Evolutionary conservation across 2,329 filamentous ascomycete genomes (phyloP), one percentile per base, ranked within the genome.

Genomic region (Sporothrix phasma): DNA sequence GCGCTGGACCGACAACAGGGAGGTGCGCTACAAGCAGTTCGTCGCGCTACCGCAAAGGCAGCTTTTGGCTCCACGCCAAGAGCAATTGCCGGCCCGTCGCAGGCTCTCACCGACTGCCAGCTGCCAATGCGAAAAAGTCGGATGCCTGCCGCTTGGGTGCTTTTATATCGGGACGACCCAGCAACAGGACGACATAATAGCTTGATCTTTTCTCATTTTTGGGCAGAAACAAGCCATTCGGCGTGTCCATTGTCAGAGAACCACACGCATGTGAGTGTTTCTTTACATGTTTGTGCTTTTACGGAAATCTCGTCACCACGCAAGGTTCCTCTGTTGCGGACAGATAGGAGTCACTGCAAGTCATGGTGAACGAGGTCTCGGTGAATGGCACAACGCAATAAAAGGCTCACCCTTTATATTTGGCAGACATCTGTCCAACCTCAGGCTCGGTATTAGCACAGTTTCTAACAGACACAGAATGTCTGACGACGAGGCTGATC

Each of bases 401-500:
- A 34, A 47, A 47, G n/a, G 1, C 34, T 13, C 34, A 37, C 34
- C 34, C n/a, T n/a, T n/a, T n/a, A n/a, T n/a, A n/a, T n/a, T n/a
- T n/a, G n/a, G n/a, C n/a, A n/a, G n/a, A n/a, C n/a, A n/a, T n/a
- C n/a, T n/a, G n/a, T n/a, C n/a, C n/a, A n/a, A n/a, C n/a, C n/a
- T n/a, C n/a, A n/a, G n/a, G n/a, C n/a, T n/a, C n/a, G n/a, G n/a
- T n/a, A n/a, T n/a, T n/a, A n/a, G n/a, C n/a, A n/a, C n/a, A n/a
- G n/a, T 31, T 26, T 45, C 34, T 31, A 19, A 61, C 45, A 61
- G 24, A 17, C 15, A 24, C 39, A 56, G 47, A 24, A 95, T 95
- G 89, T 95, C 90, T 54, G 92, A 97, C 78, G 90, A 96, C 75
- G 93, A 96, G 75, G 87, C 88, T 56, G 93, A 97, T 72, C 88